Conservation (phyloP, 73 alveolate species). For the Tetrahymena borealis region DNA sequence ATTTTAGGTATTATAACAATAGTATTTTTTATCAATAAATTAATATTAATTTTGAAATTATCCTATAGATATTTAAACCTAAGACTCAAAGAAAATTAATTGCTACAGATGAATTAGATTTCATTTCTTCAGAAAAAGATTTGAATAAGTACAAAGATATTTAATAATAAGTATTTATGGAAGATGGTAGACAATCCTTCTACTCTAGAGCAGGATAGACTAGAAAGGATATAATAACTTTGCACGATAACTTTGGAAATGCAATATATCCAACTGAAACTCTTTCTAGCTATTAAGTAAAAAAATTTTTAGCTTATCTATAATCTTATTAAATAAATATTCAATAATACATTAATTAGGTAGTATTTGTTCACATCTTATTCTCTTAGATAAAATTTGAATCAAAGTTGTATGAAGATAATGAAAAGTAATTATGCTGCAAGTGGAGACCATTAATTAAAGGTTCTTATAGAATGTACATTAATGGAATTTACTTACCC, state of each 20-base stretch:
- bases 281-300: neutral
- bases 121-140: neutral
- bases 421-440: neutral
- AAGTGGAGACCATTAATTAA: slow-evolving; percentile 26
- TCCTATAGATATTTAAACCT: neutral
- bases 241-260: neutral
- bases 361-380: neutral
- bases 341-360: too few species aligned
- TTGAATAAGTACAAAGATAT: neutral
- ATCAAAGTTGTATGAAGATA: neutral
- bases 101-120: neutral
- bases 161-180: neutral
- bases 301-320: neutral
- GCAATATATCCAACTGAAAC: neutral
- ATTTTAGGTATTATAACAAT: neutral
- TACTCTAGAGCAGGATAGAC: neutral
- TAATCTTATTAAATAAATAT: neutral
- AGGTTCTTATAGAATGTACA: slow-evolving; percentile 21
- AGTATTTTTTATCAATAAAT: neutral
- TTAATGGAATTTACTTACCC: neutral
- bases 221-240: neutral
- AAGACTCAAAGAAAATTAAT: neutral
- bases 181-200: neutral
- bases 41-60: neutral
- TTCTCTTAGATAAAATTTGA: neutral